Conservation (phyloP, 202 grass and related monocot species). For the Musa balbisiana region DNA sequence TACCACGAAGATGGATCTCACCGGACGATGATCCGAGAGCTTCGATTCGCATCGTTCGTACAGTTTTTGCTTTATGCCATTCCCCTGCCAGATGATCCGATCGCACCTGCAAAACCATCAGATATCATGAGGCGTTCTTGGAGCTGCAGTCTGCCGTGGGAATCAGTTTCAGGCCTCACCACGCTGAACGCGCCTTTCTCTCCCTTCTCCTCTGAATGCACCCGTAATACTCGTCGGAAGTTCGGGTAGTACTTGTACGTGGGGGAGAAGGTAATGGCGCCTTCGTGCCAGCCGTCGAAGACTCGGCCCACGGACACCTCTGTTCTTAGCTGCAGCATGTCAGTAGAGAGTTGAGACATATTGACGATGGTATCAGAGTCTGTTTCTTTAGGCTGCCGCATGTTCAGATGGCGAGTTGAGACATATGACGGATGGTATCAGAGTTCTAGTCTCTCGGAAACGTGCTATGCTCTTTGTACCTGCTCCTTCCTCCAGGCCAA, state of each 20-base stretch:
- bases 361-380: no score
- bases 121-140: neutral
- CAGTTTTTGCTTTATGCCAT: slow-evolving; percentile 8
- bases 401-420: no score
- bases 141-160: neutral
- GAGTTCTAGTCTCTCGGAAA: no score
- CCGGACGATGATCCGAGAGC: slow-evolving; percentile 6
- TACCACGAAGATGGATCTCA: neutral
- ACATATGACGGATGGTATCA: neutral
- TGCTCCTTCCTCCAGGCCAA: slow-evolving; percentile 74
- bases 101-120: neutral
- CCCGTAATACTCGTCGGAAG: slow-evolving; percentile 71
- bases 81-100: slow-evolving; percentile 2
- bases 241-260: slow-evolving; percentile 92
- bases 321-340: slow-evolving; percentile 36
- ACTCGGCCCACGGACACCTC: slow-evolving; percentile 45
- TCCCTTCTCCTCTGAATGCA: slow-evolving; percentile 28
- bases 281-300: slow-evolving; percentile 84
- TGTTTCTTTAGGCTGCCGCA: no score
- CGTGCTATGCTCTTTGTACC: slow-evolving; percentile 13
- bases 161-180: slow-evolving; percentile 27
- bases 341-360: neutral
- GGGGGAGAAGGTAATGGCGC: slow-evolving; percentile 68
- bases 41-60: neutral
- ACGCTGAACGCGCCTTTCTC: slow-evolving; percentile 77